Percentiles rank a stretch among this genome's conserved stretches.
These are phyloP conservation scores for Camelina hispida DNA, from an alignment of 345 rosid species.

Conservation along the genomic window DNA sequence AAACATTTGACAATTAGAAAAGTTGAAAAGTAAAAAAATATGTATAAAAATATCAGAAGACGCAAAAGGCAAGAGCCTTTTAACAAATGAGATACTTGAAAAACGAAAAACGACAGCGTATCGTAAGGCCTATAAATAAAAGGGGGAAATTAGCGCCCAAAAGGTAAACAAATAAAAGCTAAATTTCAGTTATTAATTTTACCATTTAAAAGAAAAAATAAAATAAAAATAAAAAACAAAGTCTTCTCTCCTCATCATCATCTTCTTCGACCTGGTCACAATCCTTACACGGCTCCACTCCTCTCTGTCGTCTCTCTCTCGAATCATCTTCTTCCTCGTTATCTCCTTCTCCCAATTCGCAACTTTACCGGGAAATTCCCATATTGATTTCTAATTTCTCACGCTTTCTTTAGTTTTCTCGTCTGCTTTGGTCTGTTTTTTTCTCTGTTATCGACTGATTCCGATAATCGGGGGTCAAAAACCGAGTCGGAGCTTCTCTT, in stretches of 20 bases:
- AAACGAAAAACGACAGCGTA: background rate
- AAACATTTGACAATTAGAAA: constrained; percentile 11
- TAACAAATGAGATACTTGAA: background rate
- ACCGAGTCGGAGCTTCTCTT: constrained; percentile 22
- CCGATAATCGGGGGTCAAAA: constrained; percentile 24
- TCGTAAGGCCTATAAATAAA: background rate
- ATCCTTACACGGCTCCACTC: constrained; percentile 40
- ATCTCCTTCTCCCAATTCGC: background rate
- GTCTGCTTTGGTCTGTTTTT: background rate
- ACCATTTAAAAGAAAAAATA: background rate
- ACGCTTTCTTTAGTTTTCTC: background rate
- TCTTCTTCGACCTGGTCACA: constrained; percentile 30
- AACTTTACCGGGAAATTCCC: background rate
- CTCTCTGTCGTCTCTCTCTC: background rate
- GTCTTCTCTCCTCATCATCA: constrained; percentile 10
- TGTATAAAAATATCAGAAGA: background rate
- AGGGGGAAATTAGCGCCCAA: constrained; percentile 33
- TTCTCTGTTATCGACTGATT: constrained; percentile 13
- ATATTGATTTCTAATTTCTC: background rate
- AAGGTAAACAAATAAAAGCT: constrained; percentile 8
- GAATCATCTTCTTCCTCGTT: constrained; percentile 3
- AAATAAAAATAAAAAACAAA: background rate
- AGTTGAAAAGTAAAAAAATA: constrained; percentile 10
- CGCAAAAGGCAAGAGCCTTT: background rate
- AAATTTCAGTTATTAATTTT: background rate